Evolutionary conservation across 2,329 filamentous ascomycete genomes (phyloP).

Genomic region (Colletotrichum endophyticum): DNA sequence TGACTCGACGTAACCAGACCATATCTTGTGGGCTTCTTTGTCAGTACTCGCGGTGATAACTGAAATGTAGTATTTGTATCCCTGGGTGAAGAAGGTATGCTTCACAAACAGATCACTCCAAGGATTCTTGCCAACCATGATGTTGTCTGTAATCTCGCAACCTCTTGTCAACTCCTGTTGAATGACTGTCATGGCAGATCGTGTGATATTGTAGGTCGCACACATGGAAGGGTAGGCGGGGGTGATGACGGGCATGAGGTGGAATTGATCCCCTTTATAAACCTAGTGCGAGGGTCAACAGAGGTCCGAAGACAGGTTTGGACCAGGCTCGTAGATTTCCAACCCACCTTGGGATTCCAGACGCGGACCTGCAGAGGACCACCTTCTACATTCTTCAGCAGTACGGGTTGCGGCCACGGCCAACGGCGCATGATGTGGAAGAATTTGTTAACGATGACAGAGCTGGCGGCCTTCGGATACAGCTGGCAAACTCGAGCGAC

Average conservation of each 20-base stretch:
- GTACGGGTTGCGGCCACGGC: slow-evolving; percentile 93
- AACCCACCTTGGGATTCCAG: slow-evolving; percentile 86
- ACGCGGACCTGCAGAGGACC: slow-evolving; percentile 82
- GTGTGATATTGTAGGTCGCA: slow-evolving; percentile 90
- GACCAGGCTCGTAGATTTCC: neutral
- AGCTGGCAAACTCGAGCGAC: slow-evolving; percentile 95
- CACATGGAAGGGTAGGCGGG: slow-evolving; percentile 98
- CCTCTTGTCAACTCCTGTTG: slow-evolving; percentile 82
- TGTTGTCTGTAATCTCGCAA: slow-evolving; percentile 77
- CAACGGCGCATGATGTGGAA: slow-evolving; percentile 90
- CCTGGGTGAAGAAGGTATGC: slow-evolving; percentile 90
- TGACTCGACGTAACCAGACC: slow-evolving; percentile 92
- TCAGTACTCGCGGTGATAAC: slow-evolving; percentile 83
- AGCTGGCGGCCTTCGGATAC: slow-evolving; percentile 89
- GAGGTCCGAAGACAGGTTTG: neutral
- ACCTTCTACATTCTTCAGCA: slow-evolving; percentile 86
- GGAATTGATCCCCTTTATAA: slow-evolving; percentile 80
- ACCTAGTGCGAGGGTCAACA: slow-evolving; percentile 49
- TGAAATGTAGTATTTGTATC: slow-evolving; percentile 95
- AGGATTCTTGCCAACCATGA: slow-evolving; percentile 74
- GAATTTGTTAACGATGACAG: slow-evolving; percentile 91
- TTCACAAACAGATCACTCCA: slow-evolving; percentile 92
- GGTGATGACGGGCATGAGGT: slow-evolving; percentile 98
- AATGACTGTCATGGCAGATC: slow-evolving; percentile 85
- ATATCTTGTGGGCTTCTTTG: slow-evolving; percentile 83